phyloP scores from a whole-genome alignment of 176 grass and related monocot genomes.

The Oryza glumipatula region DNA sequence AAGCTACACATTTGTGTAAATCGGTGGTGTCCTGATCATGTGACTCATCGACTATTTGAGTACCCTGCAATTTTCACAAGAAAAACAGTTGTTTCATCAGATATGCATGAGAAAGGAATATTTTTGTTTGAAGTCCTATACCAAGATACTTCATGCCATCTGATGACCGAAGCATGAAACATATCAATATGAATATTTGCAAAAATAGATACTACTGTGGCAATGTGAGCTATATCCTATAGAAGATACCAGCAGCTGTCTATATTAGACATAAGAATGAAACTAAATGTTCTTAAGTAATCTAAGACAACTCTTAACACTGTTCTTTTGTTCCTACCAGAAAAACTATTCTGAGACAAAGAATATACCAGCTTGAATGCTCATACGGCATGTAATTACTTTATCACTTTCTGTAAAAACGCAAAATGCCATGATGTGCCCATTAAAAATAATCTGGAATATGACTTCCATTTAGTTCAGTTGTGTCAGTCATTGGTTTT shows the following conservation, averaged over 20 bases:
- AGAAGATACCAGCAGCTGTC: background rate
- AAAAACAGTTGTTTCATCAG: constrained; percentile 21
- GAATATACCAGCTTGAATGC: constrained; percentile 3
- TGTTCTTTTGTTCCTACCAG: background rate
- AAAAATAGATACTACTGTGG: background rate
- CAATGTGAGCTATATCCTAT: background rate
- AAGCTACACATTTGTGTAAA: constrained; percentile 83
- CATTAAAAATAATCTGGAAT: background rate
- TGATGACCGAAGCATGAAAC: background rate
- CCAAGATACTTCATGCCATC: constrained; percentile 11
- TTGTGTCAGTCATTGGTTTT: background rate
- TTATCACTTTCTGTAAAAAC: background rate
- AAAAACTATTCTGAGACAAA: background rate
- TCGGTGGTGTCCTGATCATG: constrained; percentile 92
- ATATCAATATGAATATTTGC: background rate
- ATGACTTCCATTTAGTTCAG: background rate
- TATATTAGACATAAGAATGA: background rate
- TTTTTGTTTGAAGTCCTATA: background rate
- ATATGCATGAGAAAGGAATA: background rate
- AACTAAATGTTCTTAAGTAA: constrained; percentile 16
- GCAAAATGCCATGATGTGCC: background rate
- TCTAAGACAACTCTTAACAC: background rate
- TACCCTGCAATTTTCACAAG: constrained; percentile 53
- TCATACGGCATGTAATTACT: background rate
- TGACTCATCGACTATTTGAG: constrained; percentile 69